These are phyloP conservation scores for Alliaria petiolata DNA, from an alignment of 345 rosid genomes.

Conservation along the genomic window DNA sequence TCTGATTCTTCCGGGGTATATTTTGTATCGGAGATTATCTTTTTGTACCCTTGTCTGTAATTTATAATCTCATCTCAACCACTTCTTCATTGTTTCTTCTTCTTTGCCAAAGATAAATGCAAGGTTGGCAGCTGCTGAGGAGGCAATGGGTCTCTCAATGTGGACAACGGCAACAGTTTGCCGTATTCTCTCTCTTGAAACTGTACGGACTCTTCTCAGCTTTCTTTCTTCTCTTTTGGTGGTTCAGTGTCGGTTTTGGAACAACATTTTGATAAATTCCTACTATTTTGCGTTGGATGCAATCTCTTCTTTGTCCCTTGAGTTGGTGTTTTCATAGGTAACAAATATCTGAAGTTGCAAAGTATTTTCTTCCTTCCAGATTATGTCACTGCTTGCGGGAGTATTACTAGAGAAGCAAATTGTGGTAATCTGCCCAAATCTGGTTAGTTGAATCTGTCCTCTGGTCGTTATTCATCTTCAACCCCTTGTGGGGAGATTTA, in stretches of 20 bases:
- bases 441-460: conserved; percentile 50
- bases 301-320: conserved; percentile 18
- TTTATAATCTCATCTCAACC: conserved; percentile 14
- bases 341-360: background rate
- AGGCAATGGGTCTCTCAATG: conserved; percentile 79
- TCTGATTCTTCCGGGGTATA: conserved; percentile 69
- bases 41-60: conserved; percentile 10
- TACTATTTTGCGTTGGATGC: background rate
- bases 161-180: conserved; percentile 99
- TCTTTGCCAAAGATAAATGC: conserved; percentile 53
- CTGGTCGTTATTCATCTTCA: no score
- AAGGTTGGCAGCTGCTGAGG: conserved; percentile 82
- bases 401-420: conserved; percentile 89
- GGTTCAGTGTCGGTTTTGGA: conserved; percentile 1
- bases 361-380: conserved; percentile 41
- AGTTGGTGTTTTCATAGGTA: conserved; percentile 12
- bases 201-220: conserved; percentile 49
- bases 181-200: conserved; percentile 86
- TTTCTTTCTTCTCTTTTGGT: conserved; percentile 16
- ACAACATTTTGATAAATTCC: background rate
- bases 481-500: background rate
- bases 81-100: conserved; percentile 11
- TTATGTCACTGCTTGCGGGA: conserved; percentile 79
- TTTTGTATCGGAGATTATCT: conserved; percentile 5
- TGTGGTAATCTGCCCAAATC: conserved; percentile 78